Evolutionary conservation across 73 alveolate species (phyloP), one percentile per base, ranked within the genome.

Genomic region (Diophrys appendiculata): DNA sequence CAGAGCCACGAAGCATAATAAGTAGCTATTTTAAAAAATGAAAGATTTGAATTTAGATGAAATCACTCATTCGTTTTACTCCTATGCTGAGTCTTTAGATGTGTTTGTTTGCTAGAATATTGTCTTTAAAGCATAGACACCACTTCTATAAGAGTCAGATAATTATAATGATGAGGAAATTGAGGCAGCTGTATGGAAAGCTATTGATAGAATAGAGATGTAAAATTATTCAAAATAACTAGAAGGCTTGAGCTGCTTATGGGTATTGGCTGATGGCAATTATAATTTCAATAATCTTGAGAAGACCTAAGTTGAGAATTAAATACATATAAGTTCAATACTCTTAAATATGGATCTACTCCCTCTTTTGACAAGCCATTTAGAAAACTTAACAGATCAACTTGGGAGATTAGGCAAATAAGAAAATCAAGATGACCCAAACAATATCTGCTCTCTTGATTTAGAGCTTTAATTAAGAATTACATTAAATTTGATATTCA

Each of bases 401-500:
- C 60, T 43, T 11, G 60, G n/a, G 18, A 11, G 5, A 43, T 11
- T 43, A 43, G 18, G 18, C 18, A 43, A 43, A 43, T 5, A 43
- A 43, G 60, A 11, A 43, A 43, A 11, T 11, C 5, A 5, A 43
- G 60, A 43, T 5, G 18, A 5, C 60, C 60, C 60, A 11, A 11
- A 5, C 18, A 5, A 11, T 43, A 18, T 11, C n/a, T 43, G 18
- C 3, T 70, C 28, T 1, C 14, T 75, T 1, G 53, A 75, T 29
- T 27, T 28, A 26, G 83, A 75, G 24, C 55, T 25, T 75, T 73
- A 55, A 5, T 26, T 64, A 25, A 75, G 68, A 56, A 52, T 75
- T 2, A 27, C 73, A 27, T 34, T 75, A 24, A 83, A 73, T 43
- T 33, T 73, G 55, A 27, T 83, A 0, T 73, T 65, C 72, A 31